Evolutionary conservation across 371 early-diverging fungal genomes (phyloP).

Genomic region (Nematocida displodere): DNA sequence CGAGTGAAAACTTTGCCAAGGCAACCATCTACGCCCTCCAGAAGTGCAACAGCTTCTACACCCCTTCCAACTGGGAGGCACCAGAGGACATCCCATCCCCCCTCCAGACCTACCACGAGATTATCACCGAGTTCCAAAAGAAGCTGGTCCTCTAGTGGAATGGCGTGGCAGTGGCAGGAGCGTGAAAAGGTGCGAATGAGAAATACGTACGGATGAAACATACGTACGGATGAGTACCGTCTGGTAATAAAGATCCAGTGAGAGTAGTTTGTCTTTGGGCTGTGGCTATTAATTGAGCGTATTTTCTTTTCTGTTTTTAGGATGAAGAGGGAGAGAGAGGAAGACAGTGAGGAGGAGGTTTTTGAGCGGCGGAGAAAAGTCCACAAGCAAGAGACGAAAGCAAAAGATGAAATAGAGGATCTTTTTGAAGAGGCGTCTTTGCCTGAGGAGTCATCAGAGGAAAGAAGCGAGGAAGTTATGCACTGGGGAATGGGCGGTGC

Average conservation of each 20-base stretch:
- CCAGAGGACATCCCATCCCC: slow-evolving; percentile 56
- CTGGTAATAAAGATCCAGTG: no score
- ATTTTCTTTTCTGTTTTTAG: slow-evolving; percentile 35
- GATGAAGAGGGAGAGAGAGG: slow-evolving; percentile 45
- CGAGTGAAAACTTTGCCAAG: slow-evolving; percentile 92
- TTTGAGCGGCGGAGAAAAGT: slow-evolving; percentile 53
- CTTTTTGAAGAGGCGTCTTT: slow-evolving; percentile 40
- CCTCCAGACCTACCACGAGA: background rate
- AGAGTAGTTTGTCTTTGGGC: no score
- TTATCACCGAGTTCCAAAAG: background rate
- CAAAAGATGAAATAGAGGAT: slow-evolving; percentile 50
- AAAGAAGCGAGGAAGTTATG: slow-evolving; percentile 4
- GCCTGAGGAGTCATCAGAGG: slow-evolving; percentile 6
- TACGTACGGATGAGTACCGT: no score
- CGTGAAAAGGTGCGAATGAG: background rate
- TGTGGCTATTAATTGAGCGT: no score
- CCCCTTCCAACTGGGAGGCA: slow-evolving; percentile 89
- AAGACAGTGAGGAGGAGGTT: slow-evolving; percentile 48
- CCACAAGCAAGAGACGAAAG: slow-evolving; percentile 26
- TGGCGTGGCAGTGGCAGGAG: no score
- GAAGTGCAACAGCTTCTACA: slow-evolving; percentile 89
- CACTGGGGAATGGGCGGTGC: slow-evolving; percentile 19
- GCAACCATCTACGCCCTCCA: slow-evolving; percentile 93
- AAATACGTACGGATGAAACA: no score
- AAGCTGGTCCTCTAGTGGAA: no score